Conservation (phyloP, 441 rosid genomes). For the Gossypium trilobum region DNA sequence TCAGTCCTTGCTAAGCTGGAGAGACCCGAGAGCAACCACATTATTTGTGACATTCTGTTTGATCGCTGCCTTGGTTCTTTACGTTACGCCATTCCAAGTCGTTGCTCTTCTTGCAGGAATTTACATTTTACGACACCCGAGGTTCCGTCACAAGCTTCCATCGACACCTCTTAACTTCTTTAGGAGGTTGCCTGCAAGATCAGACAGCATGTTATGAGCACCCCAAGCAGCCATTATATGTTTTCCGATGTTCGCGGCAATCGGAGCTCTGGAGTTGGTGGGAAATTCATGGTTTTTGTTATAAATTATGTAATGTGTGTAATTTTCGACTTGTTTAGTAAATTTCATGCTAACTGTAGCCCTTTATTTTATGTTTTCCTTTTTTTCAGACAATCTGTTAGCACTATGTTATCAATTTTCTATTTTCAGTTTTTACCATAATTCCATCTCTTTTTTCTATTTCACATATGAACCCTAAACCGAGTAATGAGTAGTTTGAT, state of each 20-base stretch:
- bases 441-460: neutral
- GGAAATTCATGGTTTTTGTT: neutral
- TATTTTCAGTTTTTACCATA: conserved; percentile 2
- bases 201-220: conserved; percentile 7
- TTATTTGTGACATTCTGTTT: conserved; percentile 4
- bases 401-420: neutral
- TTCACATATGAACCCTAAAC: too few relatives aligned
- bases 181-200: conserved; percentile 11
- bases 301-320: neutral
- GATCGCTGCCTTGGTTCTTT: neutral
- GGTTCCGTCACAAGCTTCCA: conserved; percentile 6
- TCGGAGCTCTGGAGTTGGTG: neutral
- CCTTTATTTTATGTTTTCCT: neutral
- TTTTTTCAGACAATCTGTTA: neutral
- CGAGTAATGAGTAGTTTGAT: too few relatives aligned
- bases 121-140: neutral
- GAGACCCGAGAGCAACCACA: conserved; percentile 1
- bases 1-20: conserved; percentile 9
- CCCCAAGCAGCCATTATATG: neutral
- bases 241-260: neutral
- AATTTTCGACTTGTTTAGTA: neutral
- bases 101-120: neutral
- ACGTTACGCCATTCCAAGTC: neutral
- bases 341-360: neutral
- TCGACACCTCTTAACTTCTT: neutral